Evolutionary conservation across 768 basidiomycete species (phyloP).

Genomic region (Hydnomerulius pinastri): DNA sequence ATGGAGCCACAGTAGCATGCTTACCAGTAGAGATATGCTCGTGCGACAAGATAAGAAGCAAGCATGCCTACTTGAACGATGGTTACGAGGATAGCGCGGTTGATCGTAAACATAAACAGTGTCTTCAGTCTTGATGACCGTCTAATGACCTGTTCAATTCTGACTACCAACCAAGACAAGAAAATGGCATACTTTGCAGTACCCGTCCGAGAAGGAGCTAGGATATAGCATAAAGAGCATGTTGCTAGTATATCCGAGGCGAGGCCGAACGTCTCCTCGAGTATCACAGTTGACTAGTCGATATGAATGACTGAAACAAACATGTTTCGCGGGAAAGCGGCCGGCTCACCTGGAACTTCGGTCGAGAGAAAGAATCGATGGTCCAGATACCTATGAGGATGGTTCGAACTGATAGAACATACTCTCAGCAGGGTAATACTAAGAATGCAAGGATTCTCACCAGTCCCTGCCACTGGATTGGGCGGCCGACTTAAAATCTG

Average conservation of each 20-base stretch:
- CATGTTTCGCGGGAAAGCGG: neutral
- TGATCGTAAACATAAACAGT: constrained; percentile 18
- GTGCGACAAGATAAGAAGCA: constrained; percentile 12
- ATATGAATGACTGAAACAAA: constrained; percentile 1
- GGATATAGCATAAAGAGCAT: constrained; percentile 13
- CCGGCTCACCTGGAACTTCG: constrained; percentile 10
- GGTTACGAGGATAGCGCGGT: constrained; percentile 20
- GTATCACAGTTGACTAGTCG: constrained; percentile 4
- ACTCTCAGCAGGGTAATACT: constrained; percentile 6
- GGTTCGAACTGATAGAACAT: constrained; percentile 10
- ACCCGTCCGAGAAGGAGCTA: constrained; percentile 8
- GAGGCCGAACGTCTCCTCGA: constrained; percentile 17
- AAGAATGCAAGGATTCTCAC: neutral
- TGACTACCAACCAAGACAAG: neutral
- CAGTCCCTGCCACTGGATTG: constrained; percentile 5
- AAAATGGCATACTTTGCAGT: neutral
- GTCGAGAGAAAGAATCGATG: neutral
- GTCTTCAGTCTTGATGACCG: constrained; percentile 12
- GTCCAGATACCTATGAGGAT: constrained; percentile 10
- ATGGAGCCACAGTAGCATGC: neutral
- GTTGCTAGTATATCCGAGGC: constrained; percentile 16
- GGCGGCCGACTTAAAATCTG: neutral
- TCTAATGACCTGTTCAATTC: constrained; percentile 5
- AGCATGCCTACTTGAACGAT: constrained; percentile 19
- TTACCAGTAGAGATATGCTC: constrained; percentile 19